These are phyloP conservation scores for Myxozyma neglecta DNA, from an alignment of 805 yeast species.

Conservation along the genomic window DNA sequence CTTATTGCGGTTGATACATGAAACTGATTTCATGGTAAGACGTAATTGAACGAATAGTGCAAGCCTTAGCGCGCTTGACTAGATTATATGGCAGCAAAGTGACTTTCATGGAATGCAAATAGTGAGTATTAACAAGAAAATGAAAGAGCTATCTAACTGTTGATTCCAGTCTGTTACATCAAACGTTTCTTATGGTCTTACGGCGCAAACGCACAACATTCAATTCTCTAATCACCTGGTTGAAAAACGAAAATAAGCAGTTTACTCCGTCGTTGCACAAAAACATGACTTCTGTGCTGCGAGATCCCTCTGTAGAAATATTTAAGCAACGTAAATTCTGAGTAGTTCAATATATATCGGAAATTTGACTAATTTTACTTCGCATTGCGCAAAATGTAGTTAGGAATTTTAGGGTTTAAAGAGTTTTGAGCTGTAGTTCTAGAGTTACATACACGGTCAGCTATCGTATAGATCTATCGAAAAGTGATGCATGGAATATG, in stretches of 20 bases:
- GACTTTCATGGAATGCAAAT: background rate
- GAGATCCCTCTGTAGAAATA: background rate
- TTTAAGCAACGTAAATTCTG: background rate
- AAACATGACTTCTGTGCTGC: background rate
- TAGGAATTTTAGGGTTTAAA: too few relatives aligned
- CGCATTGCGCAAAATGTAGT: too few relatives aligned
- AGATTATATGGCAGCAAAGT: background rate
- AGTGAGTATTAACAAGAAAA: background rate
- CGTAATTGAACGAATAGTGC: background rate
- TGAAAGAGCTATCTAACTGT: too few relatives aligned
- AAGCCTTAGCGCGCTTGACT: background rate
- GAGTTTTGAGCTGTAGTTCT: too few relatives aligned
- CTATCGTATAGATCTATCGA: too few relatives aligned
- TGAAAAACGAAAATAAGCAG: background rate
- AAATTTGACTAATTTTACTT: too few relatives aligned
- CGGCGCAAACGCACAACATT: slow-evolving; percentile 12
- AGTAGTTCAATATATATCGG: background rate
- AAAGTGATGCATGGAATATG: too few relatives aligned
- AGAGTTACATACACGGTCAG: too few relatives aligned
- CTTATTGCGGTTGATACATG: background rate
- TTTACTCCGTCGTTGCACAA: background rate
- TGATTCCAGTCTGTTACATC: slow-evolving; percentile 7
- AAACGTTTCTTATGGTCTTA: slow-evolving; percentile 12
- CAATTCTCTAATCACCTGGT: slow-evolving; percentile 9
- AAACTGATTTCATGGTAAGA: background rate